Base-by-base conservation (phyloP, 176 grass and related monocot species). In the Thalia dealbata region DNA sequence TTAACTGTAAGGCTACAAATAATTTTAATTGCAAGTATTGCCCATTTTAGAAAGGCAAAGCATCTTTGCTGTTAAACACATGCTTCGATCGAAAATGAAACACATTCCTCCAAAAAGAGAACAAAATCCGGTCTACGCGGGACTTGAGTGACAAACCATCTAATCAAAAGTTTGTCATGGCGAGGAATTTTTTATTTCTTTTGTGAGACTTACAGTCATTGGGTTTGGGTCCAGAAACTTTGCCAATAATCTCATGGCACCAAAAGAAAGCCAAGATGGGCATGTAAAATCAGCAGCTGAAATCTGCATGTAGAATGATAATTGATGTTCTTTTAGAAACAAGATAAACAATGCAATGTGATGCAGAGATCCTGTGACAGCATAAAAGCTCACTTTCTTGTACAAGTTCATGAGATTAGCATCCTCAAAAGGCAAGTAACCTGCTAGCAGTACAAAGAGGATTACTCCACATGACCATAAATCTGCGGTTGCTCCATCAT, bases 381-480 rank as follows among this genome's bases (percentile, higher is more conserved):
- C 46, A 23, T 43, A 65, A 65, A 51, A 1, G 51, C 54, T 82
- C 81, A 93, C 95, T 88, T 93, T 99, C 67, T 88, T 99, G 80
- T 99, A 99, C 64, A 99, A 74, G 38, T 69, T 69, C 63, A 99
- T 91, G 79, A 93, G 86, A 83, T 87, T 93, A 11, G 89, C 84
- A 78, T 99, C 95, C 82, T 99, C 95, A 59, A 93, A 99, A 62
- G 95, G 95, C 76, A 99, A 87, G 87, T 81, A 99, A 50, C 95
- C 95, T 23, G 90, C 85, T 75, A 99, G 79, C 52, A 99, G 58
- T 68, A 99, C 86, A 75, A 87, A 99, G 76, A 99, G 90, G 74
- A 99, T 99, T 35, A 99, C 88, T 76, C 95, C 95, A 52, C 95
- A 99, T 55, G 95, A 99, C 95, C 95, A 99, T 58, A 99, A 74